Evolutionary conservation across 164 flowering plant species (phyloP).

Genomic region (Vitis labrusca): DNA sequence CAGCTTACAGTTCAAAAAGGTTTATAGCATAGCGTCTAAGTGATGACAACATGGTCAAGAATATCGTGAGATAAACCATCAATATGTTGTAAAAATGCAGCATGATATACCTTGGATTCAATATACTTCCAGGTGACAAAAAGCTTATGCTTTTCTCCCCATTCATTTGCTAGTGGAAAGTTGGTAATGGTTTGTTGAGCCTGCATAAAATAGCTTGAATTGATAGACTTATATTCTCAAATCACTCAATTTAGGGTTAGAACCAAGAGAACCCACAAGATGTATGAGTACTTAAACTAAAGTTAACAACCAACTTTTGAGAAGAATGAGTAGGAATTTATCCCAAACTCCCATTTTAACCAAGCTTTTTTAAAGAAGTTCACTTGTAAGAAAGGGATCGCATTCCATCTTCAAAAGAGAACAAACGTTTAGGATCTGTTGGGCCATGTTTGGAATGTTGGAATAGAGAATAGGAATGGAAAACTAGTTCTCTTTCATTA

Average conservation of each 20-base stretch:
- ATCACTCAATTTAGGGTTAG: background rate
- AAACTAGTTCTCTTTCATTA: too few species aligned
- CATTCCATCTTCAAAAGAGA: too few species aligned
- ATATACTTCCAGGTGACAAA: background rate
- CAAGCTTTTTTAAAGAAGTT: too few species aligned
- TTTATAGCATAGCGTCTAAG: background rate
- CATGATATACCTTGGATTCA: background rate
- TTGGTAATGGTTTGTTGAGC: background rate
- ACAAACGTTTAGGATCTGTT: too few species aligned
- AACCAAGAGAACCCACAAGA: background rate
- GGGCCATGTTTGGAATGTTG: too few species aligned
- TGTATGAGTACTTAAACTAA: background rate
- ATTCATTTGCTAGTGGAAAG: background rate
- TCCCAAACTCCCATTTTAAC: too few species aligned
- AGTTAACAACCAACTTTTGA: background rate
- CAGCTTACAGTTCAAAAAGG: too few species aligned
- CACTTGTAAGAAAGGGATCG: too few species aligned
- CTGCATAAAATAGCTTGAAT: background rate
- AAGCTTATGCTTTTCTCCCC: background rate
- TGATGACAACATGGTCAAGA: background rate
- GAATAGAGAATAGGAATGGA: too few species aligned
- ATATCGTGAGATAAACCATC: background rate
- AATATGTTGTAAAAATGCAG: background rate
- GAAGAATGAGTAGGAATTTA: background rate
- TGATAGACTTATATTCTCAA: background rate